Conservation (phyloP, 352 stramenopile species). For the Phytopythium litorale region DNA sequence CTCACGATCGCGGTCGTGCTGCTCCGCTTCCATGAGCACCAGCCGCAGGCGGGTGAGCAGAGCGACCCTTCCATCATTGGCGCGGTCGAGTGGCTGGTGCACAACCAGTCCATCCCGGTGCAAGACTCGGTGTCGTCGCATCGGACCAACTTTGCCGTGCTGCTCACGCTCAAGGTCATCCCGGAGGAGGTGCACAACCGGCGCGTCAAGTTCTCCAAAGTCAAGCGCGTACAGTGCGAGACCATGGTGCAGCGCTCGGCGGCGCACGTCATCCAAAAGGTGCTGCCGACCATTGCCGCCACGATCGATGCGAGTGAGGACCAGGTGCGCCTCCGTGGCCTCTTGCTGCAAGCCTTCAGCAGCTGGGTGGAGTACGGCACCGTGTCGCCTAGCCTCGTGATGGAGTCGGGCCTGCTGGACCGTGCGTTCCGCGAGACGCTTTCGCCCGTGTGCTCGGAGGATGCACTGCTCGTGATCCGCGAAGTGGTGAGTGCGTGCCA, state of each 20-base stretch:
- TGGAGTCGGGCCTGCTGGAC: constrained; percentile 58
- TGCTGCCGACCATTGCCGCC: constrained; percentile 52
- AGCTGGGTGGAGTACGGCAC: constrained; percentile 78
- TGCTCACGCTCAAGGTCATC: constrained; percentile 73
- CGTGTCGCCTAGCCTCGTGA: constrained; percentile 42
- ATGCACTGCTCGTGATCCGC: constrained; percentile 57
- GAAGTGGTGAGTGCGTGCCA: constrained; percentile 64
- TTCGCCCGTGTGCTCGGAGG: constrained; percentile 26
- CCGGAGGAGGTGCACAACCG: constrained; percentile 78
- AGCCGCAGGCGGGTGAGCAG: constrained; percentile 12
- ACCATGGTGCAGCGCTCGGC: constrained; percentile 64
- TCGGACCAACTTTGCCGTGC: constrained; percentile 69
- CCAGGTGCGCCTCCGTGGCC: constrained; percentile 34
- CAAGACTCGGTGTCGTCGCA: constrained; percentile 32
- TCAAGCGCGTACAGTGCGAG: constrained; percentile 58
- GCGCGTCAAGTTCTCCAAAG: constrained; percentile 74
- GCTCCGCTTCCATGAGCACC: constrained; percentile 69
- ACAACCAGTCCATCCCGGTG: constrained; percentile 59
- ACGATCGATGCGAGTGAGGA: constrained; percentile 53
- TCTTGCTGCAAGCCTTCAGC: constrained; percentile 60
- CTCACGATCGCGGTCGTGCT: constrained; percentile 77
- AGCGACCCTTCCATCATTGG: constrained; percentile 41
- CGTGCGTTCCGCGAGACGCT: constrained; percentile 58
- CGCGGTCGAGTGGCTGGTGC: constrained; percentile 73
- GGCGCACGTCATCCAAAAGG: constrained; percentile 47